Percentiles rank a stretch among this genome's conserved stretches.
These are phyloP conservation scores for Fusarium sp. DNA, from an alignment of 2,329 filamentous ascomycete species.

Conservation along the genomic window DNA sequence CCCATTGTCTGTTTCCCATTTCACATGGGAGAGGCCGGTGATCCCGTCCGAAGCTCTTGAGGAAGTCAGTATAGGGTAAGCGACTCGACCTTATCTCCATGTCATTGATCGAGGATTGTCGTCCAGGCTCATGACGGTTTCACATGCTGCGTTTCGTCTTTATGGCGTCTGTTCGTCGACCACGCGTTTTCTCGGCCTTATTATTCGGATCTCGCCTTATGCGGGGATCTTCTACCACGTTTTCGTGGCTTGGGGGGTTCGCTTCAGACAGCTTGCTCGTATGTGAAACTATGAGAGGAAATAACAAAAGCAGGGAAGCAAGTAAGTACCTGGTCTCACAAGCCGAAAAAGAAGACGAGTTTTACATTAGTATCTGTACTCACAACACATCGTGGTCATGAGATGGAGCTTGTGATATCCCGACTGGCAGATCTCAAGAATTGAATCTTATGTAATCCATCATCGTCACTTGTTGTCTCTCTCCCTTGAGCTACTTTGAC, in stretches of 20 bases:
- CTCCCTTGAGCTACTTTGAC: neutral
- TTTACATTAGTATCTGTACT: neutral
- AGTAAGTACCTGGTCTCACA: neutral
- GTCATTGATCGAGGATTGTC: neutral
- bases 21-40: neutral
- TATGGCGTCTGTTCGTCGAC: neutral
- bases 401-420: neutral
- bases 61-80: neutral
- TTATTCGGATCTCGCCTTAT: neutral
- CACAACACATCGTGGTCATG: neutral
- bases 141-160: neutral
- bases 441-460: neutral
- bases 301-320: neutral
- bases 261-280: neutral
- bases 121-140: neutral
- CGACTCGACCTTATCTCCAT: neutral
- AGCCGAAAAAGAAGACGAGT: neutral
- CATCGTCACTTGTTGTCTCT: neutral
- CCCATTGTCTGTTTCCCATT: neutral
- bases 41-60: neutral
- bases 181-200: neutral
- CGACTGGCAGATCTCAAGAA: neutral
- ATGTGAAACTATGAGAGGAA: neutral
- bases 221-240: neutral
- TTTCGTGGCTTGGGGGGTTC: neutral